Conservation (phyloP, 768 basidiomycete species). For the Galerina sulciceps region DNA sequence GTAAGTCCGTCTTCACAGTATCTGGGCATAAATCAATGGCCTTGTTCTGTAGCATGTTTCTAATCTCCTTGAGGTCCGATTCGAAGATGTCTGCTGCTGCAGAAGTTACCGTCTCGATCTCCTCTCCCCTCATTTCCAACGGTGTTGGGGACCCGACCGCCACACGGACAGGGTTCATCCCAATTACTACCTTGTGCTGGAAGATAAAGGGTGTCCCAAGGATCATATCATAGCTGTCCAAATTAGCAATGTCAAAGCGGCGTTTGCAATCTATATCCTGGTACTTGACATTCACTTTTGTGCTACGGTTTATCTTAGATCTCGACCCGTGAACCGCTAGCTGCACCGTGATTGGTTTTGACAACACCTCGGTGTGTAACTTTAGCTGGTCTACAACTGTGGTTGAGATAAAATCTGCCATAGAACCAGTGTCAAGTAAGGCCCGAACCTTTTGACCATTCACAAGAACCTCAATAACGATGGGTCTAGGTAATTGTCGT, state of each 20-base stretch:
- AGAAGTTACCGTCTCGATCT: slow-evolving; percentile 10
- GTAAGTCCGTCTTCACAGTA: slow-evolving; percentile 30
- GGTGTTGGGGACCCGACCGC: slow-evolving; percentile 26
- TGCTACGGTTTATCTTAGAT: slow-evolving; percentile 34
- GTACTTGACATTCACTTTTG: slow-evolving; percentile 29
- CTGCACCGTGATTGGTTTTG: slow-evolving; percentile 36
- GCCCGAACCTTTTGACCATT: slow-evolving; percentile 35
- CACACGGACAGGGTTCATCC: slow-evolving; percentile 27
- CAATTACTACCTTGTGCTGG: slow-evolving; percentile 30
- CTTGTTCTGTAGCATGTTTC: slow-evolving; percentile 22
- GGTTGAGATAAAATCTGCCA: slow-evolving; percentile 34
- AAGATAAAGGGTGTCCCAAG: slow-evolving; percentile 43
- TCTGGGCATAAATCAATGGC: slow-evolving; percentile 26
- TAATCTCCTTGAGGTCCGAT: slow-evolving; percentile 13
- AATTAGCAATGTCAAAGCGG: slow-evolving; percentile 40
- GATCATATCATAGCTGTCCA: slow-evolving; percentile 43
- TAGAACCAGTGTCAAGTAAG: slow-evolving; percentile 40
- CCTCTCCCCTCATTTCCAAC: slow-evolving; percentile 21
- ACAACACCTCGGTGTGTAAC: slow-evolving; percentile 25
- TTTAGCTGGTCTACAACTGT: slow-evolving; percentile 34
- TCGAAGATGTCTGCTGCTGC: slow-evolving; percentile 4
- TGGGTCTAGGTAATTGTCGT: slow-evolving; percentile 35
- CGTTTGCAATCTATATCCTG: slow-evolving; percentile 29
- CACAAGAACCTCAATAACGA: slow-evolving; percentile 31
- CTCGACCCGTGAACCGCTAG: slow-evolving; percentile 44